A percentile compares a stretch with the other conserved stretches of the same genome.
Evolutionary conservation across 2,329 filamentous ascomycete genomes (phyloP).

Genomic region (Metarhizium sp.): DNA sequence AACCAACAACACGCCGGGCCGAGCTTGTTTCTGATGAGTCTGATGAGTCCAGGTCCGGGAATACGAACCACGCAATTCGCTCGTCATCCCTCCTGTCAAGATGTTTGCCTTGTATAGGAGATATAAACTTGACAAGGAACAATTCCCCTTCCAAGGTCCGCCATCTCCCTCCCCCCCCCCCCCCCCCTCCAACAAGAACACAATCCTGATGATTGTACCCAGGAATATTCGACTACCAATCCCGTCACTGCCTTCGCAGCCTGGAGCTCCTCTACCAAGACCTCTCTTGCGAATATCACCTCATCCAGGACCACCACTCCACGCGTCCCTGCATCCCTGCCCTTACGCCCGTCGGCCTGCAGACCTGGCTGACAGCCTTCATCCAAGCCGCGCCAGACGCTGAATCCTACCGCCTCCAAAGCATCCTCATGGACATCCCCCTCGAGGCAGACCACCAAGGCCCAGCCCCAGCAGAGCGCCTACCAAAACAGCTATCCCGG

Average conservation of each 20-base stretch:
- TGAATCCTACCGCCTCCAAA: slow-evolving; percentile 61
- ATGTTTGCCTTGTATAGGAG: slow-evolving; percentile 64
- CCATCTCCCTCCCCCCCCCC: neutral
- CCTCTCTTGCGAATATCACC: slow-evolving; percentile 51
- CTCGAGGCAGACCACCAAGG: slow-evolving; percentile 35
- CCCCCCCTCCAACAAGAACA: slow-evolving; percentile 1
- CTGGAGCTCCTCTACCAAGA: slow-evolving; percentile 42
- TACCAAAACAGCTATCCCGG: slow-evolving; percentile 70
- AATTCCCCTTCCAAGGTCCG: slow-evolving; percentile 58
- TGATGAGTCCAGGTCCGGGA: slow-evolving; percentile 18
- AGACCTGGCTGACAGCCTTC: slow-evolving; percentile 61
- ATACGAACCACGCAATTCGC: slow-evolving; percentile 19
- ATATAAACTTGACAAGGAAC: slow-evolving; percentile 54
- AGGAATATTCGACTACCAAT: slow-evolving; percentile 44
- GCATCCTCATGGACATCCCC: slow-evolving; percentile 60
- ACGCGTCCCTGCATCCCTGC: slow-evolving; percentile 51
- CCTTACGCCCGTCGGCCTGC: slow-evolving; percentile 59
- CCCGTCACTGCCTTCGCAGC: slow-evolving; percentile 14
- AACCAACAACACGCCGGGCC: neutral
- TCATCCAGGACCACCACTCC: slow-evolving; percentile 43
- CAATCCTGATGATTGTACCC: neutral
- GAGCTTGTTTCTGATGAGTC: neutral
- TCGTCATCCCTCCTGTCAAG: slow-evolving; percentile 69
- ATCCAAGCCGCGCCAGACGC: slow-evolving; percentile 68
- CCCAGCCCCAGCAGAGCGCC: slow-evolving; percentile 48